Evolutionary conservation across 805 yeast species (phyloP).

Genomic region (Yarrowia sp.): DNA sequence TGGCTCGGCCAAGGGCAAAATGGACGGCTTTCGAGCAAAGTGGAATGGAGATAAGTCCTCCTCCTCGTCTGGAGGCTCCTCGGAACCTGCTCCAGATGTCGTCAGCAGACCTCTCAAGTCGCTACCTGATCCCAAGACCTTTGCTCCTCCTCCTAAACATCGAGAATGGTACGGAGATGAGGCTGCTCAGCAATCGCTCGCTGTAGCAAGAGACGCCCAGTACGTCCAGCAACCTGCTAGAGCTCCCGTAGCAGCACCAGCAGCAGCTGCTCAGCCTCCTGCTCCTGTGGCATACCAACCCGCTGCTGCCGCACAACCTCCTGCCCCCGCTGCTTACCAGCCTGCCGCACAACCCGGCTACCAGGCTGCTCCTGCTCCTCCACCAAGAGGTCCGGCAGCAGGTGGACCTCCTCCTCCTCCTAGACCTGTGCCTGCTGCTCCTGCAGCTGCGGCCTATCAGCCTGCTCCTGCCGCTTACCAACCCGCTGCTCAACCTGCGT

Average conservation of each 20-base stretch:
- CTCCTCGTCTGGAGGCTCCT: neutral
- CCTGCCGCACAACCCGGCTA: conserved; percentile 27
- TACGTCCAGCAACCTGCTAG: conserved; percentile 30
- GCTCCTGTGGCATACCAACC: conserved; percentile 28
- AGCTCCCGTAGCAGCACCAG: conserved; percentile 28
- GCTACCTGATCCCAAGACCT: conserved; percentile 39
- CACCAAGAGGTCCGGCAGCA: conserved; percentile 5
- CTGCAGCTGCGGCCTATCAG: conserved; percentile 10
- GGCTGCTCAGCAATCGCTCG: conserved; percentile 15
- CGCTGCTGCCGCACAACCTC: conserved; percentile 2
- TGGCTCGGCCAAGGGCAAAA: conserved; percentile 6
- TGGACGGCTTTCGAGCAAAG: neutral
- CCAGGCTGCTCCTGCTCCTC: conserved; percentile 24
- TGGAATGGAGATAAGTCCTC: conserved; percentile 4
- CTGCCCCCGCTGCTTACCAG: conserved; percentile 26
- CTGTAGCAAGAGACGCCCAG: conserved; percentile 25
- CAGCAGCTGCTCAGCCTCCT: conserved; percentile 1
- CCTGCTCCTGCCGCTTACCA: conserved; percentile 17
- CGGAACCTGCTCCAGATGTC: conserved; percentile 14
- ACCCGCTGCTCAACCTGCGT: neutral
- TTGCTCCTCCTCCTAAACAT: conserved; percentile 51
- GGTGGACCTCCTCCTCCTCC: conserved; percentile 25
- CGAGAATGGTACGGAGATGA: conserved; percentile 39
- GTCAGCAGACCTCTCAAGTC: conserved; percentile 37
- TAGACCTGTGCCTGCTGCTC: conserved; percentile 26